A percentile compares a stretch with the other conserved stretches of the same genome.
These are phyloP conservation scores for Mycena maculata DNA, from an alignment of 768 basidiomycete species.

Conservation along the genomic window DNA sequence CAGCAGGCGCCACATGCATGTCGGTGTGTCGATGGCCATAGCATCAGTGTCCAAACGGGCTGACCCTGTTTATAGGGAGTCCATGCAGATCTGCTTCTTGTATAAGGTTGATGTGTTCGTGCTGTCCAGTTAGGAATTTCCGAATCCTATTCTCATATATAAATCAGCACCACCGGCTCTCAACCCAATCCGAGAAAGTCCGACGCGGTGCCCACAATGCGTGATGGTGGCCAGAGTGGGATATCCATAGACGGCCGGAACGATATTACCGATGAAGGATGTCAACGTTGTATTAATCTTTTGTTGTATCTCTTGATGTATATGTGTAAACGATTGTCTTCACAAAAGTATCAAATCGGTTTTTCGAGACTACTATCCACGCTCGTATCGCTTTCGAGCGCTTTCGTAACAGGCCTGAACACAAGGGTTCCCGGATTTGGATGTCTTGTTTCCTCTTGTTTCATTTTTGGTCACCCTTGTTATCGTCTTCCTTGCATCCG, in stretches of 20 bases:
- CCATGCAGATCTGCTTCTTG: slow-evolving; percentile 66
- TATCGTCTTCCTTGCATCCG: neutral
- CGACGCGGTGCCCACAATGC: slow-evolving; percentile 29
- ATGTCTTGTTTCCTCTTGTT: neutral
- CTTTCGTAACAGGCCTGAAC: neutral
- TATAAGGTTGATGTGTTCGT: slow-evolving; percentile 66
- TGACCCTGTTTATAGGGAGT: slow-evolving; percentile 19
- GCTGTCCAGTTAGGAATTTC: neutral
- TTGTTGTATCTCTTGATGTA: neutral
- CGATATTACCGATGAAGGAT: too few species aligned
- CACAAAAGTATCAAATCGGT: too few species aligned
- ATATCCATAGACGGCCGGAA: neutral
- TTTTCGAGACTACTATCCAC: too few species aligned
- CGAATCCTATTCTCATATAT: neutral
- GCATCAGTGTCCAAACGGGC: neutral
- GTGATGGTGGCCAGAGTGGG: slow-evolving; percentile 29
- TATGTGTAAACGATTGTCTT: too few species aligned
- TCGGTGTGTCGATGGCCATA: slow-evolving; percentile 51
- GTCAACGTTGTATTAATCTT: neutral
- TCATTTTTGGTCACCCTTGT: slow-evolving; percentile 7
- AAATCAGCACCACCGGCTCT: slow-evolving; percentile 26
- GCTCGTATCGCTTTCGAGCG: too few species aligned
- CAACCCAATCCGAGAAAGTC: slow-evolving; percentile 29
- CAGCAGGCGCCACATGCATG: slow-evolving; percentile 72
- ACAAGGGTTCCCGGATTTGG: slow-evolving; percentile 1